These are phyloP conservation scores for Cyphellophora attinorum DNA, from an alignment of 2,329 filamentous ascomycete genomes.

Conservation along the genomic window DNA sequence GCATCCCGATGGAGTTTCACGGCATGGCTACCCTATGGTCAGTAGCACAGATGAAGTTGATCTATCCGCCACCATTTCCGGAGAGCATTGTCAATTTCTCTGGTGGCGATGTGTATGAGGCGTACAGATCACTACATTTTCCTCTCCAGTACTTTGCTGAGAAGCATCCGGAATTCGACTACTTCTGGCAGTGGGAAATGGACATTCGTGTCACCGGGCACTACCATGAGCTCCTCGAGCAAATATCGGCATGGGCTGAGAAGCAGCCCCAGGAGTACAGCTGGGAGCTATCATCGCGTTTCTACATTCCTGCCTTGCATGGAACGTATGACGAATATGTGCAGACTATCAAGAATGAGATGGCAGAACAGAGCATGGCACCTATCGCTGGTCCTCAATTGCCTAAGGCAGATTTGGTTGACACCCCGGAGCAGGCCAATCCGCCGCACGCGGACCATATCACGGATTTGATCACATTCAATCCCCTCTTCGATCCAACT, in stretches of 20 bases:
- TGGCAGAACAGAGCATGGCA: conserved; percentile 3
- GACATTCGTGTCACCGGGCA: conserved; percentile 57
- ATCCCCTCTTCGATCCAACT: conserved; percentile 64
- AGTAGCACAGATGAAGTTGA: conserved; percentile 15
- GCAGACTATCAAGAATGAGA: conserved; percentile 8
- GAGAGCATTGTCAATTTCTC: conserved; percentile 21
- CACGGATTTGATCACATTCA: conserved; percentile 67
- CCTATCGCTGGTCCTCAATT: conserved; percentile 16
- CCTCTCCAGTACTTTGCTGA: conserved; percentile 55
- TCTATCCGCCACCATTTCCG: conserved; percentile 18
- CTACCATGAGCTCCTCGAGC: conserved; percentile 64
- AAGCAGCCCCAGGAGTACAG: conserved; percentile 60
- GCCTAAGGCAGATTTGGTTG: conserved; percentile 7
- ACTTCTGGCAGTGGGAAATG: conserved; percentile 65
- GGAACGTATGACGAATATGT: conserved; percentile 11
- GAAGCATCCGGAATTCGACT: conserved; percentile 54
- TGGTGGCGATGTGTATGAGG: conserved; percentile 21
- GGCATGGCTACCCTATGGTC: conserved; percentile 27
- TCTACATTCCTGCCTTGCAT: conserved; percentile 55
- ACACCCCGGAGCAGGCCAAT: conserved; percentile 9
- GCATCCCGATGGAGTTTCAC: conserved; percentile 24
- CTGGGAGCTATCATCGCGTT: conserved; percentile 69
- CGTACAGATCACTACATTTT: conserved; percentile 52
- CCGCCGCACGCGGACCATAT: conserved; percentile 38
- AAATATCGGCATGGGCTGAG: conserved; percentile 56